Evolutionary conservation across 2,329 filamentous ascomycete genomes (phyloP).

Genomic region (Paraconiothyrium sp.): DNA sequence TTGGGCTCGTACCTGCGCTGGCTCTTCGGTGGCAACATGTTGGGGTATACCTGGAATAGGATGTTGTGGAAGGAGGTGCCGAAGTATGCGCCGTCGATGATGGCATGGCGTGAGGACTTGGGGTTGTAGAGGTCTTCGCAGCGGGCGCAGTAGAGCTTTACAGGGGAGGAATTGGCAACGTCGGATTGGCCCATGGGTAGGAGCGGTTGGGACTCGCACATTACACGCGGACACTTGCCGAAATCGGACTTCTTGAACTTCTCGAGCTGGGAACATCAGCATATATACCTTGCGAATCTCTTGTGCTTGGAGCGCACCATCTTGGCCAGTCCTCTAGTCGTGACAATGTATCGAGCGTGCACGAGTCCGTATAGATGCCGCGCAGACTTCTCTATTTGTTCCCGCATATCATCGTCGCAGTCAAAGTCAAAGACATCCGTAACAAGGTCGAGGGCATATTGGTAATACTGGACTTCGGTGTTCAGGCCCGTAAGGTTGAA

Average conservation of each 20-base stretch:
- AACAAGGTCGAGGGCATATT: slow-evolving; percentile 96
- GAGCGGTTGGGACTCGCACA: slow-evolving; percentile 92
- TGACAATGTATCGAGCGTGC: slow-evolving; percentile 96
- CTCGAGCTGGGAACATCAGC: slow-evolving; percentile 74
- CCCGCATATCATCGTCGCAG: slow-evolving; percentile 97
- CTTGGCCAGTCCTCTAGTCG: slow-evolving; percentile 89
- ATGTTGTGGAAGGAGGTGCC: slow-evolving; percentile 99
- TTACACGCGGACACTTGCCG: slow-evolving; percentile 95
- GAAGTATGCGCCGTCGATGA: slow-evolving; percentile 98
- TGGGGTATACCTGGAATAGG: slow-evolving; percentile 96
- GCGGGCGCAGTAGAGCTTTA: slow-evolving; percentile 95
- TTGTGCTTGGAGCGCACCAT: slow-evolving; percentile 71
- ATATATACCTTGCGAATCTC: neutral
- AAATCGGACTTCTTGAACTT: slow-evolving; percentile 99
- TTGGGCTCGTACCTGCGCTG: slow-evolving; percentile 86
- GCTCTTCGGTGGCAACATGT: slow-evolving; percentile 86
- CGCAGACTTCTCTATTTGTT: slow-evolving; percentile 97
- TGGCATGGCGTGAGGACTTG: slow-evolving; percentile 93
- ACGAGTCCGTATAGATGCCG: slow-evolving; percentile 95
- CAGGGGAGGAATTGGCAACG: slow-evolving; percentile 83
- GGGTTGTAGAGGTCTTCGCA: slow-evolving; percentile 99
- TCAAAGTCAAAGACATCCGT: slow-evolving; percentile 99
- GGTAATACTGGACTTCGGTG: slow-evolving; percentile 97
- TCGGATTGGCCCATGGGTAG: slow-evolving; percentile 96
- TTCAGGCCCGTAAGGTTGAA: slow-evolving; percentile 98